Evolutionary conservation across 331 rosid genomes (phyloP).

Genomic region (Erythrophleum ivorense): DNA sequence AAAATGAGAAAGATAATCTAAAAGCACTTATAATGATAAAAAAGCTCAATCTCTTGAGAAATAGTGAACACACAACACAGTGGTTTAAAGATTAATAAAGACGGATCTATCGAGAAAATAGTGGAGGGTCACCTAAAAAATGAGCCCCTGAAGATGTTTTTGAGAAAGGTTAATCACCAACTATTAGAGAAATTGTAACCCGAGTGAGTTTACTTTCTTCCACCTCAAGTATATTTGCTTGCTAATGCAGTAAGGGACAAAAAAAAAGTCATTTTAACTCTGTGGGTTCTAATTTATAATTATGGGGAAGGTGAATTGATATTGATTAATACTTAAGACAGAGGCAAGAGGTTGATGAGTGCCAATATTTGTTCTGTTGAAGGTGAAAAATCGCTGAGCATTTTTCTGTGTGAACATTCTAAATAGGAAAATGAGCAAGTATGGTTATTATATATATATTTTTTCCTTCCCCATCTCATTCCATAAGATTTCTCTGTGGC

Average conservation of each 20-base stretch:
- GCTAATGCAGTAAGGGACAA: background rate
- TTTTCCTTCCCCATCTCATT: slow-evolving; percentile 9
- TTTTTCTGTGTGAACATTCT: background rate
- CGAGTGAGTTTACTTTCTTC: background rate
- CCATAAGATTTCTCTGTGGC: background rate
- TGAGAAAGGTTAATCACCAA: too few species aligned
- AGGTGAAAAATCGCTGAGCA: background rate
- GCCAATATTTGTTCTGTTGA: background rate
- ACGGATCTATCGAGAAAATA: too few species aligned
- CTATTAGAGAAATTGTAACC: too few species aligned
- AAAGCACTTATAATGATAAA: too few species aligned
- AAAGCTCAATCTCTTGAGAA: too few species aligned
- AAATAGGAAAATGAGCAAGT: slow-evolving; percentile 4
- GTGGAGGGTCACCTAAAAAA: background rate
- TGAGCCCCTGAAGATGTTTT: too few species aligned
- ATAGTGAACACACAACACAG: background rate
- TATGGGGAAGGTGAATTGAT: background rate
- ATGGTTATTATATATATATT: background rate
- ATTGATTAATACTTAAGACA: background rate
- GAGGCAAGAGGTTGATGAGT: background rate
- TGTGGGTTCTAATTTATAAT: slow-evolving; percentile 6
- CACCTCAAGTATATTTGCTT: background rate
- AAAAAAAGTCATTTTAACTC: background rate
- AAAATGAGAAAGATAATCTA: background rate
- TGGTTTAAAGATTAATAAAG: background rate